Percentiles rank a stretch among this genome's conserved stretches.
Evolutionary conservation across 345 rosid genomes (phyloP).

Genomic region (Moricandia arvensis): DNA sequence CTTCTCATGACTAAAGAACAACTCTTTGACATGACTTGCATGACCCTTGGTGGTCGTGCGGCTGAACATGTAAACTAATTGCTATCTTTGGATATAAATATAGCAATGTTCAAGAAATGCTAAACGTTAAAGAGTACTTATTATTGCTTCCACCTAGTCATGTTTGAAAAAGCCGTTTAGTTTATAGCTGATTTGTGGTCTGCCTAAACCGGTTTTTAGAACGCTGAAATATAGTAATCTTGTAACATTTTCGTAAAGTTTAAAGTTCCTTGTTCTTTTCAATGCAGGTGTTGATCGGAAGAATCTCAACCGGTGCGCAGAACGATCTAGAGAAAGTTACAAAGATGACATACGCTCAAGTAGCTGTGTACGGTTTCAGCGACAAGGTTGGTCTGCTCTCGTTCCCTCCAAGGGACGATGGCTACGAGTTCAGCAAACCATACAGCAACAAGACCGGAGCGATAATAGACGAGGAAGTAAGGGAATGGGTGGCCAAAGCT

Average conservation of each 20-base stretch:
- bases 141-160: no score
- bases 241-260: not conserved
- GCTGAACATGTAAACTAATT: constrained; percentile 74
- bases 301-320: constrained; percentile 91
- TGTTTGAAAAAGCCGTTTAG: no score
- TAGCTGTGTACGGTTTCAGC: constrained; percentile 93
- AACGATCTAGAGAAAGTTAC: constrained; percentile 97
- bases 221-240: no score
- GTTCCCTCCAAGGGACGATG: constrained; percentile 79
- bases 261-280: not conserved
- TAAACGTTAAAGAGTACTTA: no score
- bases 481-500: constrained; percentile 88
- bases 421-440: constrained; percentile 72
- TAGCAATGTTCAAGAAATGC: not conserved
- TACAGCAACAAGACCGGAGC: constrained; percentile 92
- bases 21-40: constrained; percentile 90
- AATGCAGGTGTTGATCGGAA: constrained; percentile 75
- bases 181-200: no score
- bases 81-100: not conserved
- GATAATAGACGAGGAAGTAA: constrained; percentile 75
- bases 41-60: constrained; percentile 98
- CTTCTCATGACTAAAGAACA: constrained; percentile 96
- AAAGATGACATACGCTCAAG: constrained; percentile 93
- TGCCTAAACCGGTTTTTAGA: no score
- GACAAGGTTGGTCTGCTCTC: constrained; percentile 96